Base-by-base conservation (phyloP, 2,329 filamentous ascomycete species). In the Didymella segeticola region DNA sequence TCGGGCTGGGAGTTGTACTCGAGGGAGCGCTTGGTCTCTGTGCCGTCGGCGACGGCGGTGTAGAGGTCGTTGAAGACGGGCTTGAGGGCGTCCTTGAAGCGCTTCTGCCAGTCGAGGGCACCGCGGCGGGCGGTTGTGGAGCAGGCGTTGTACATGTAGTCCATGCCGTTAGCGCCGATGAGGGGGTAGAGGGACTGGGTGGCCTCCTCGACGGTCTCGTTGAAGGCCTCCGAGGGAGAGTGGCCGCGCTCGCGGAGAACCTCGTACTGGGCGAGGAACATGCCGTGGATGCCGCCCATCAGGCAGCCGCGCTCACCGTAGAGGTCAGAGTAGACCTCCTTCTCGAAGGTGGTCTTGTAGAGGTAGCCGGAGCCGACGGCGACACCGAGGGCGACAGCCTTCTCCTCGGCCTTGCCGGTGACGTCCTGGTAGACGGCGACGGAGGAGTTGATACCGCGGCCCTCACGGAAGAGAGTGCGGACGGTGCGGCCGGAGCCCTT, bases 231-330 rank as follows among this genome's bases (percentile, higher is more conserved):
- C 71, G 89, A 93, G 78, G 95, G 95, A 81, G 86, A 90, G 89
- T 99, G 95, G 80, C 95, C 95, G 70, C 90, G 89, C 88, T 99
- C 95, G 76, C 95, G 93, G 80, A 99, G 93, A 68, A 99, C 95
- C 86, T 99, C 95, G 86, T 99, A 99, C 85, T 99, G 95, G 60
- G 95, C 95, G 69, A 99, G 91, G 90, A 99, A 99, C 95, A 99
- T 99, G 78, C 95, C 95, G 87, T 99, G 95, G 82, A 99, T 99
- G 80, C 95, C 95, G 72, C 95, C 95, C 95, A 99, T 99, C 75
- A 99, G 85, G 88, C 95, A 99, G 78, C 95, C 95, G 83, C 95
- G 93, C 89, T 99, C 95, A 80, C 95, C 95, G 85, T 99, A 99
- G 68, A 99, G 89, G 82, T 98, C 95, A 61, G 92, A 97, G 90